Conservation (phyloP, 306 rosid genomes). For the Prunus salicina region DNA sequence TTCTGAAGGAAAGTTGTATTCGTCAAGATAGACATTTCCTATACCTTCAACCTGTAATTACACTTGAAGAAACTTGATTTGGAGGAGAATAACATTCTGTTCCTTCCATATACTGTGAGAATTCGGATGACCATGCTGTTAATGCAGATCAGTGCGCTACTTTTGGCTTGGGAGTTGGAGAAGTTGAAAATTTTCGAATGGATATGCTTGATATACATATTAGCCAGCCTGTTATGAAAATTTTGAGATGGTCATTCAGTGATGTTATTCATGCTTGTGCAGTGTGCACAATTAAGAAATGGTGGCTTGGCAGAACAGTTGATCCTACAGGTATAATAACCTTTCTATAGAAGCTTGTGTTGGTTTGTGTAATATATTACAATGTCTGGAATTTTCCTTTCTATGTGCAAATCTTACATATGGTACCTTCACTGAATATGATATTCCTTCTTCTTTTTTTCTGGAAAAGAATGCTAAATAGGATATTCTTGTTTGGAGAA, state of each 20-base stretch:
- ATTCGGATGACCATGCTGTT: too few relatives aligned
- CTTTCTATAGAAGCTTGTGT: conserved; percentile 14
- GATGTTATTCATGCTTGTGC: conserved; percentile 58
- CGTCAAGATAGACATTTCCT: too few relatives aligned
- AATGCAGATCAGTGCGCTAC: too few relatives aligned
- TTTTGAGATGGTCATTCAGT: conserved; percentile 59
- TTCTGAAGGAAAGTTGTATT: too few relatives aligned
- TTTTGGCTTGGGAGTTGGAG: too few relatives aligned
- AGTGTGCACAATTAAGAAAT: conserved; percentile 45
- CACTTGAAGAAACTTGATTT: too few relatives aligned
- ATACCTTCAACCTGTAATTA: too few relatives aligned
- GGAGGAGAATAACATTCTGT: too few relatives aligned
- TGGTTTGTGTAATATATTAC: conserved; percentile 12
- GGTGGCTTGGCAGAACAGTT: conserved; percentile 55
- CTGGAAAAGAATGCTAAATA: too few relatives aligned
- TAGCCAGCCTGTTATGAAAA: conserved; percentile 26
- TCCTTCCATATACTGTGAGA: too few relatives aligned
- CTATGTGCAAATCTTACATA: not conserved
- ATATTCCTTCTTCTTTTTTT: too few relatives aligned
- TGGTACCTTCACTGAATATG: not conserved
- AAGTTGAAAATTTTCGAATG: conserved; percentile 27
- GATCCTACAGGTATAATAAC: conserved; percentile 52
- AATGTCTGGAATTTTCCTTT: not conserved
- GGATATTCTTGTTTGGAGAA: too few relatives aligned
- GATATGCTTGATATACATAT: conserved; percentile 20